A percentile compares a stretch with the other conserved stretches of the same genome.
phyloP scores from a whole-genome alignment of 176 grass and related monocot genomes.

The Aegilops tauschii region DNA sequence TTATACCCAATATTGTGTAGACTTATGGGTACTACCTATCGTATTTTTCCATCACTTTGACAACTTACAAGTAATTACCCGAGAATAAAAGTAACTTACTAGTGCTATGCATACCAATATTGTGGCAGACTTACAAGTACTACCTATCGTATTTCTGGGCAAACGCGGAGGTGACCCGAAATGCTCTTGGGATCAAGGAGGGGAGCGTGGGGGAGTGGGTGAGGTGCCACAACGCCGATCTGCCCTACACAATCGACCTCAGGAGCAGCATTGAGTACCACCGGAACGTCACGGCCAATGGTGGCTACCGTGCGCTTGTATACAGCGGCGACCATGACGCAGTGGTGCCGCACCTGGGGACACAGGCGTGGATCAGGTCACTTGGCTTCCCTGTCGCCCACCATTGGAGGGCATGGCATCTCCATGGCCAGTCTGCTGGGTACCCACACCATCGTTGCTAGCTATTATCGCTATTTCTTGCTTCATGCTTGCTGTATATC shows the following conservation, averaged over 20 bases:
- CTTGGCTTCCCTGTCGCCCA: slow-evolving; percentile 42
- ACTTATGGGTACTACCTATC: too few species aligned
- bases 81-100: too few species aligned
- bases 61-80: background rate
- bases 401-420: slow-evolving; percentile 55
- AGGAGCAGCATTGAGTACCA: slow-evolving; percentile 40
- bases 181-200: slow-evolving; percentile 51
- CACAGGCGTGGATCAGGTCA: slow-evolving; percentile 52
- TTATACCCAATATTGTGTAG: too few species aligned
- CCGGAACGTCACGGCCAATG: slow-evolving; percentile 27
- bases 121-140: slow-evolving; percentile 40
- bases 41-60: background rate
- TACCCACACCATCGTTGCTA: background rate
- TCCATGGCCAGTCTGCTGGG: slow-evolving; percentile 50
- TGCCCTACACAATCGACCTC: slow-evolving; percentile 28
- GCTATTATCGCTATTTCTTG: background rate
- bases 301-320: slow-evolving; percentile 41
- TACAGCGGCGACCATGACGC: slow-evolving; percentile 60
- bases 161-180: slow-evolving; percentile 24
- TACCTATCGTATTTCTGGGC: slow-evolving; percentile 62
- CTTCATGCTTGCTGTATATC: too few species aligned
- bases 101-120: too few species aligned
- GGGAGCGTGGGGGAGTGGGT: slow-evolving; percentile 47
- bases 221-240: slow-evolving; percentile 24
- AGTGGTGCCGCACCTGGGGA: slow-evolving; percentile 40